Evolutionary conservation across 2,329 filamentous ascomycete genomes (phyloP), one percentile per base, ranked within the genome.

Genomic region (Hymenoscyphus repandus): DNA sequence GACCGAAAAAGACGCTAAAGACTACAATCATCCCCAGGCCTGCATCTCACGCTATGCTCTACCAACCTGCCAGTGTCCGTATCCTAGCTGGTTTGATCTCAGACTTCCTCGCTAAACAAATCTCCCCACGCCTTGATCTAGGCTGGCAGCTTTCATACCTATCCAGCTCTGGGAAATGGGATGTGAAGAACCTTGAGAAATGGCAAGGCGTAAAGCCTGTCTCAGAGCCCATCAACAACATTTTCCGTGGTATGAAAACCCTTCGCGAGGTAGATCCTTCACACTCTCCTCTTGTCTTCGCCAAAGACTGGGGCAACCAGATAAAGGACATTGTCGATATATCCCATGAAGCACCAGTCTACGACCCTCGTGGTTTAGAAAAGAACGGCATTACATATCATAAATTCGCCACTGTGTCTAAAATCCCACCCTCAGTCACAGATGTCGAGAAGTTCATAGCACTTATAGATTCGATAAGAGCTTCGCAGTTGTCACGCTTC

Each of bases 181-280:
- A 96, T 64, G 90, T 97, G 59, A 97, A 97, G 72, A 97, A 97
- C 63, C 76, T 96, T 10, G 83, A 80, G 52, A 97, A 97, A 66
- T 97, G 92, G 92, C 80, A 88, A 67, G 82, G 82, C 15, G 86
- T 95, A 1, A 70, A 74, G 1, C 87, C 90, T 0, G 88, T 95
- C 1, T 95, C 88, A 0, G 76, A 79, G 1, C 83, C 85, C 3
- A 93, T 97, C 53, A 88, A 79, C 0, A 81, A 82, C 12, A 74
- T 90, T 4, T 96, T 96, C 66, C 83, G 88, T 22, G 91, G 90
- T 2, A 86, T 96, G 78, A 96, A 97, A 70, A 97, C 93, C 0
- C 77, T 97, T 17, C 82, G 92, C 32, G 90, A 96, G 68, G 87
- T 90, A 1, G 92, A 97, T 63, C 83, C 90, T 27, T 73, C 78